Evolutionary conservation across 768 basidiomycete species (phyloP).

Genomic region (Leccinum subgranulosum): DNA sequence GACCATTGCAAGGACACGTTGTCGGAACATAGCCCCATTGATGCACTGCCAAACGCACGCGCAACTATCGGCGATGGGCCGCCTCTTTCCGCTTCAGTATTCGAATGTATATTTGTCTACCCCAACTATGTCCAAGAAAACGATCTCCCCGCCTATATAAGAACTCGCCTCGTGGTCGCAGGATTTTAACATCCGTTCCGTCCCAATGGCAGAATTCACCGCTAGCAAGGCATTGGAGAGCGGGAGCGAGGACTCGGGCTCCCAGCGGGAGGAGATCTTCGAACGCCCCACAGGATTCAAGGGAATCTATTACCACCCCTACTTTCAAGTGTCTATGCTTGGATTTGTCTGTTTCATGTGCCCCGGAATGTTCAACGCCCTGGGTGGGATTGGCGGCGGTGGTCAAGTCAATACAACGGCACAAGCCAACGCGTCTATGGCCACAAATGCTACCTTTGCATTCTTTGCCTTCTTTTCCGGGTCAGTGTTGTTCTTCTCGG

Average conservation of each 20-base stretch:
- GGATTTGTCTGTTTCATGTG: constrained; percentile 65
- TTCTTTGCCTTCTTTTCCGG: constrained; percentile 66
- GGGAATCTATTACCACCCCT: constrained; percentile 57
- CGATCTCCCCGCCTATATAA: constrained; percentile 6
- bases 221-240: constrained; percentile 22
- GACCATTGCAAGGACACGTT: background rate
- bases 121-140: constrained; percentile 12
- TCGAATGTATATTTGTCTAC: background rate
- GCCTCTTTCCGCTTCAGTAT: background rate
- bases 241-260: constrained; percentile 29
- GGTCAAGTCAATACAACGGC: constrained; percentile 67
- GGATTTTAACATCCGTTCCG: background rate
- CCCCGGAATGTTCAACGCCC: constrained; percentile 72
- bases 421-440: constrained; percentile 66
- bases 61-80: background rate
- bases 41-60: background rate
- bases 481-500: constrained; percentile 34
- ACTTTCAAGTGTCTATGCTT: constrained; percentile 47
- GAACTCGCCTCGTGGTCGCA: constrained; percentile 2
- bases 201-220: constrained; percentile 14
- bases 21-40: background rate
- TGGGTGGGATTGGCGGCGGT: constrained; percentile 77
- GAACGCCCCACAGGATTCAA: constrained; percentile 49
- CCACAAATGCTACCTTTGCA: constrained; percentile 65
- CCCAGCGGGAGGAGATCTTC: constrained; percentile 32